phyloP scores from a whole-genome alignment of 495 filamentous ascomycete species.

The Penicillium antarcticum region DNA sequence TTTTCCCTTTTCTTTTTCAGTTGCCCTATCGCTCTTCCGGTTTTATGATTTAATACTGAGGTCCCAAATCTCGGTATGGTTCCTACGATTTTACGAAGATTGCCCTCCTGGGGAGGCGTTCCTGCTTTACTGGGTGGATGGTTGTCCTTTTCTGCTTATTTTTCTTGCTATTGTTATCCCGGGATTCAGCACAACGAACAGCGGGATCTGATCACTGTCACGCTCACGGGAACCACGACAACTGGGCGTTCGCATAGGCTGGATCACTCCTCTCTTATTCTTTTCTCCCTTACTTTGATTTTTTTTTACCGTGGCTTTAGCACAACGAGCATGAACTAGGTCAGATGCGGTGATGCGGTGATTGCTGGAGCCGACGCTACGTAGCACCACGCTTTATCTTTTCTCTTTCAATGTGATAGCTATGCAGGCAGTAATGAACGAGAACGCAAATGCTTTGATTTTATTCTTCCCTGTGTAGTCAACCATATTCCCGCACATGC shows the following conservation, averaged over 20 bases:
- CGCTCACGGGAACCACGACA: background rate
- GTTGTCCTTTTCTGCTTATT: background rate
- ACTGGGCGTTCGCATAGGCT: background rate
- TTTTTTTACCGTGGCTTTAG: background rate
- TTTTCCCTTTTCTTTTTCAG: background rate
- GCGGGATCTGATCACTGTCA: background rate
- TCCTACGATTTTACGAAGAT: constrained; percentile 1
- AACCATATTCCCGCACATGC: background rate
- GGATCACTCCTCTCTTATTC: background rate
- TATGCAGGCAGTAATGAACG: constrained; percentile 11
- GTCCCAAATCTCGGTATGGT: background rate
- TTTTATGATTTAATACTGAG: constrained; percentile 1
- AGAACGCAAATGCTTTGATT: constrained; percentile 15
- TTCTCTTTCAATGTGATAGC: constrained; percentile 4
- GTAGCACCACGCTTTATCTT: background rate
- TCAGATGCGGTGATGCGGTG: background rate
- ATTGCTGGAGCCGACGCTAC: background rate
- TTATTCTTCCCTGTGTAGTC: background rate
- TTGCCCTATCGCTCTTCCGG: background rate
- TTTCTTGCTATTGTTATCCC: background rate
- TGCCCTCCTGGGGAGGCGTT: background rate
- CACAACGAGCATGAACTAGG: background rate
- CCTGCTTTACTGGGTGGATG: background rate
- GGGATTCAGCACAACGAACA: background rate
- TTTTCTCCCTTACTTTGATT: background rate